Base-by-base conservation (phyloP, 2,329 filamentous ascomycete species). In the Alternaria burnsii region DNA sequence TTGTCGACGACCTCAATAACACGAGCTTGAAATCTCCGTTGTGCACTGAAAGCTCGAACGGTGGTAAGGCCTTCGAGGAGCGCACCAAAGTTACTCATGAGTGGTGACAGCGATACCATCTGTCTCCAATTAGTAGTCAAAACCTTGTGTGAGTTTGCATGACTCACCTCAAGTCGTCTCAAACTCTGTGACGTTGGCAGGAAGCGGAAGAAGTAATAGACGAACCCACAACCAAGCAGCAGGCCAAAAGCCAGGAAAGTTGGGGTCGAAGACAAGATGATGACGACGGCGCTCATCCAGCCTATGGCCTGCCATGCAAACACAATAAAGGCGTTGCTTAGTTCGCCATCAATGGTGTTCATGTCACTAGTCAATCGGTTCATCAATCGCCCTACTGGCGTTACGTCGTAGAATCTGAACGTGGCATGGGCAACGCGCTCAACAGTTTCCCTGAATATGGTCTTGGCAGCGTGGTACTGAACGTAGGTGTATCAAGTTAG, bases 21-120 rank as follows among this genome's bases (percentile, higher is more conserved):
- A 52, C 89, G 86, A 63, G 89, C 86, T 72, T 96, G 92, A 72
- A 97, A 97, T 53, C 91, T 88, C 4, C 85, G 81, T 68, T 97
- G 90, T 1, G 90, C 92, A 50, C 86, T 88, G 74, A 96, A 94
- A 0, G 94, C 93, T 50, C 72, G 94, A 85, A 97, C 93, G 0
- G 94, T 97, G 0, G 91, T 93, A 9, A 97, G 81, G 0, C 94
- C 94, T 61, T 96, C 91, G 2, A 96, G 84, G 42, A 97, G 85
- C 24, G 93, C 92, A 24, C 93, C 93, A 65, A 97, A 97, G 75
- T 97, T 97, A 38, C 93, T 93, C 81, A 97, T 93, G 20, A 97
- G 83, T 0, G 94, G 94, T 10, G 90, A 94, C 0, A 97, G 82
- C 1, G 93, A 97, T 0, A 94, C 90, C 90, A 94, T 97, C 75